Base-by-base conservation (phyloP, 495 filamentous ascomycete species). In the Penicillium salamii region DNA sequence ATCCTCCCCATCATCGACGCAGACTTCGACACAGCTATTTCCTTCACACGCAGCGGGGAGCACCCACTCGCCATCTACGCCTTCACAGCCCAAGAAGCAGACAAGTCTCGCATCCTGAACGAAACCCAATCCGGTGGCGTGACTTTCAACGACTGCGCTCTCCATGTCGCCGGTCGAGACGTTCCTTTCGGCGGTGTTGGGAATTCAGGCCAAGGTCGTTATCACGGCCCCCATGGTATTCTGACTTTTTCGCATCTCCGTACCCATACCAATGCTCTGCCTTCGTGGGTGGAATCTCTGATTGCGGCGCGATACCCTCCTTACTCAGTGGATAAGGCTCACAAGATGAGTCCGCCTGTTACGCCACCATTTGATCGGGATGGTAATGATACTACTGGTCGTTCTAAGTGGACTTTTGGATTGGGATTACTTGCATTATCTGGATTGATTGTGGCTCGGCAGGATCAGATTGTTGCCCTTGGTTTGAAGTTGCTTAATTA, bases 171-270 rank as follows among this genome's bases (percentile, higher is more conserved):
- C 3, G 54, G 89, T 40, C 75, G 81, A 13, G 85, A 80, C 4
- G 68, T 91, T 4, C 75, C 89, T 29, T 95, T 96, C 54, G 91
- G 91, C 43, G 90, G 90, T 41, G 85, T 93, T 13, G 91, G 91
- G 33, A 76, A 84, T 46, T 86, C 80, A 13, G 90, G 91, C 31
- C 78, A 77, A 45, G 91, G 91, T 35, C 71, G 78, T 5, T 95
- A 95, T 65, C 81, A 86, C 59, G 91, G 91, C 42, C 78, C 78
- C 54, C 76, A 84, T 28, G 82, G 79, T n/a, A 89, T 91, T 70
- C 85, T 91, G 53, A 75, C 72, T 57, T 97, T 95, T 71, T 83
- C 62, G 7, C 84, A 93, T 68, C 71, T 82, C 14, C 80, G 90
- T 43, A 81, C 78, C 2, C 31, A 43, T 18, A 50, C 44, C 18